Conservation (phyloP, 2,329 filamentous ascomycete species). For the Mycosphaerella arachidis region DNA sequence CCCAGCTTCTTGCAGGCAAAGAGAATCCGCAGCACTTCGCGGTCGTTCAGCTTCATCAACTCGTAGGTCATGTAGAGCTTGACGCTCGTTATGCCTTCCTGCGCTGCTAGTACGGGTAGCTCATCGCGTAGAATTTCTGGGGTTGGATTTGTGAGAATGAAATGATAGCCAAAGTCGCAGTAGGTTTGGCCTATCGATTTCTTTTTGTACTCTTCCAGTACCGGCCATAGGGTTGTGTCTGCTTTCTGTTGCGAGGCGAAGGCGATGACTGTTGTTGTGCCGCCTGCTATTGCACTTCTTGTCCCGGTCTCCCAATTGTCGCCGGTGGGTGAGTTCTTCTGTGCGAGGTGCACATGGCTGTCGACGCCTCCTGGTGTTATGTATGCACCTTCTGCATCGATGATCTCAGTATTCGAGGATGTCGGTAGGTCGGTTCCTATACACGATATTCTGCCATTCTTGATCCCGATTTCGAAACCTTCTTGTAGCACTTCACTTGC, state of each 20-base stretch:
- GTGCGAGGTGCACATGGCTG: conserved; percentile 47
- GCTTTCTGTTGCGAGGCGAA: conserved; percentile 54
- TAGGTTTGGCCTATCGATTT: conserved; percentile 46
- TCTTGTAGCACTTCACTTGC: conserved; percentile 43
- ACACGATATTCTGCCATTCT: conserved; percentile 43
- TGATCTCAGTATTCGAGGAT: conserved; percentile 33
- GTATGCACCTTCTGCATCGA: conserved; percentile 45
- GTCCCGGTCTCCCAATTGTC: conserved; percentile 49
- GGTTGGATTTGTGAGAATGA: conserved; percentile 47
- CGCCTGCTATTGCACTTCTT: conserved; percentile 54
- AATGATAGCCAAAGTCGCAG: conserved; percentile 56
- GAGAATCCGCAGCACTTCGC: conserved; percentile 50
- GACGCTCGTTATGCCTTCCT: conserved; percentile 45
- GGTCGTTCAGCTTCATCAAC: conserved; percentile 47
- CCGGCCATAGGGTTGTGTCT: conserved; percentile 43
- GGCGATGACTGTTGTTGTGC: conserved; percentile 55
- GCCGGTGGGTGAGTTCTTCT: conserved; percentile 42
- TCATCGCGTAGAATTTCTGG: conserved; percentile 39
- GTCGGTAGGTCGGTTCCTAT: conserved; percentile 40
- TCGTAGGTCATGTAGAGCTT: conserved; percentile 54
- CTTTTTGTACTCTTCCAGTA: conserved; percentile 46
- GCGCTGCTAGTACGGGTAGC: conserved; percentile 37
- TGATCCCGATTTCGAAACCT: conserved; percentile 46
- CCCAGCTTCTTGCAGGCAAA: conserved; percentile 43
- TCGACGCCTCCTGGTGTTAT: conserved; percentile 48